These are phyloP conservation scores for Apiotrichum sp. DNA, from an alignment of 1,284 basidiomycete genomes.

Conservation along the genomic window DNA sequence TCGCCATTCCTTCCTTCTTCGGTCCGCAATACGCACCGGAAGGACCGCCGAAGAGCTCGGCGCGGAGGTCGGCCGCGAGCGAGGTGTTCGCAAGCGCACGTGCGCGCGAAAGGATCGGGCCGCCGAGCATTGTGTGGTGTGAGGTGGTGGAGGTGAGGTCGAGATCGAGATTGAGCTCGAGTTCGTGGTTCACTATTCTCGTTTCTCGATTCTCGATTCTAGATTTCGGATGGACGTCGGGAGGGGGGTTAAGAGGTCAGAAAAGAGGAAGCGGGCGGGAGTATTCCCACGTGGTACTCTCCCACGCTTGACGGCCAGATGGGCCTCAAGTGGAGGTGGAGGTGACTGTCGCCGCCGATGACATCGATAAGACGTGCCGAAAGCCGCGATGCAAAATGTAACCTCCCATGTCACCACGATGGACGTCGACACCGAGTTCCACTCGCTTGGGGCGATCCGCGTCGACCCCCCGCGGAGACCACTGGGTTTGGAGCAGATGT, in stretches of 20 bases:
- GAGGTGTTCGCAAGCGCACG: conserved; percentile 21
- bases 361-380: too few relatives aligned
- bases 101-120: conserved; percentile 18
- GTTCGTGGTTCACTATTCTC: neutral
- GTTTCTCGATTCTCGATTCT: too few relatives aligned
- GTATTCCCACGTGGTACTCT: too few relatives aligned
- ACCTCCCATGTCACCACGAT: neutral
- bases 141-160: neutral
- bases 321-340: too few relatives aligned
- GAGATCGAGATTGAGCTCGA: neutral
- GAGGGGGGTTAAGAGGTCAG: too few relatives aligned
- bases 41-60: conserved; percentile 36
- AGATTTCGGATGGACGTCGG: too few relatives aligned
- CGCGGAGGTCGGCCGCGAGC: conserved; percentile 24
- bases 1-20: too few relatives aligned
- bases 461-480: conserved; percentile 26
- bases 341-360: too few relatives aligned
- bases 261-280: too few relatives aligned
- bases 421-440: conserved; percentile 4
- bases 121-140: conserved; percentile 20
- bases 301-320: too few relatives aligned
- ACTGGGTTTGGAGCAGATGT: conserved; percentile 37
- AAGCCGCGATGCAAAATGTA: neutral
- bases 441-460: conserved; percentile 25
- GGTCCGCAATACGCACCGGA: conserved; percentile 22